Evolutionary conservation across 139 green algal species (phyloP), one percentile per base, ranked within the genome.

Genomic region (Eudorina sp.): DNA sequence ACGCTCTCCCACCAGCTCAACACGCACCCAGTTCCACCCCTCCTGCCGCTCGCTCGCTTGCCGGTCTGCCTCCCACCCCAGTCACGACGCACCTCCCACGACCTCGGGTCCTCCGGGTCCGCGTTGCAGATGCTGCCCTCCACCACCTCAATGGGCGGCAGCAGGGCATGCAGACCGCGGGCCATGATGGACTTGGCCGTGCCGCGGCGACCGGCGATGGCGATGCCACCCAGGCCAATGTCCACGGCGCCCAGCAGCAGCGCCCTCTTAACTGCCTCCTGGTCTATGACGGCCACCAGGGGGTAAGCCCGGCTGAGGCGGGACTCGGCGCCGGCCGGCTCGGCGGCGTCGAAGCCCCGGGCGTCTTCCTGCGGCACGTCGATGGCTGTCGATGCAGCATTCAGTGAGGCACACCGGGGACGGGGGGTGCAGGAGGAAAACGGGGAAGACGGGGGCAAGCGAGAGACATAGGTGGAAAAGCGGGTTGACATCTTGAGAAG

Each of bases 101-200:
- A 90, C 14, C 93, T 48, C 6, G 95, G 97, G 73, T 97, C 93
- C 8, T 97, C 93, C 1, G 98, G 98, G 93, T 99, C 96, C 0
- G 97, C 95, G 90, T 99, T 99, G 93, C 95, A 98, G 90, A 95
- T 94, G 92, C 90, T 96, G n/a, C 93, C 96, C 21, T 97, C 92
- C 64, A 99, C 96, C 27, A 99, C 94, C 91, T 99, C 98, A 53
- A 99, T 99, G 40, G 98, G 98, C 9, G 98, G 98, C 89, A 99
- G 90, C 77, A 99, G 93, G 29, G 95, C 93, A 89, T 99, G 97
- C 78, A 99, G 83, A 40, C 98, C 98, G 68, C 98, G 92, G 0
- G 98, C 98, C 97, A 99, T 99, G 62, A 99, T 93, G 16, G 96
- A 98, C 91, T 99, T 99, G 88, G 95, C 97, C 9, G 98, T 99